A percentile compares a stretch with the other conserved stretches of the same genome.
Conservation (phyloP, 495 filamentous ascomycete genomes). For the Penicillium steckii region DNA sequence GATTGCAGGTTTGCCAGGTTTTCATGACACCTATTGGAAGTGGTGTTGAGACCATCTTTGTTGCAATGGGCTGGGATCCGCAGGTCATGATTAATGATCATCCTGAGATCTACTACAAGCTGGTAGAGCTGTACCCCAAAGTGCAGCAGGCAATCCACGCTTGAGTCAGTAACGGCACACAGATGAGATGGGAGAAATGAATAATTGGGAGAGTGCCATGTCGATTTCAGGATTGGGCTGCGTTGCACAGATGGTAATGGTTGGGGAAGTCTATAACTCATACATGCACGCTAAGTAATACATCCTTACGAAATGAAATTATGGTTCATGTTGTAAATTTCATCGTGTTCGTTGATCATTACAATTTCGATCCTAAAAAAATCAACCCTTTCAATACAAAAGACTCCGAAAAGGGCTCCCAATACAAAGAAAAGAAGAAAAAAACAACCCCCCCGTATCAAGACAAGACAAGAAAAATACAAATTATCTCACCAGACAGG, state of each 20-base stretch:
- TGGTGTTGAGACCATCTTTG: constrained; percentile 76
- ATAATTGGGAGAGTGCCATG: no score
- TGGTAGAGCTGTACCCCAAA: constrained; percentile 78
- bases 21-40: constrained; percentile 75
- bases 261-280: no score
- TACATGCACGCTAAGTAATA: not conserved
- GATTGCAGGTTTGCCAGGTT: constrained; percentile 82
- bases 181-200: no score
- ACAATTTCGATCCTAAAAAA: constrained; percentile 8
- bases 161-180: no score
- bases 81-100: constrained; percentile 81
- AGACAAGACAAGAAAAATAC: not conserved
- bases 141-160: constrained; percentile 72
- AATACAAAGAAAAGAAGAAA: constrained; percentile 4
- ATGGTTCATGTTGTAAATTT: not conserved
- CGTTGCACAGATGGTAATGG: no score
- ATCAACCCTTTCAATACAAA: not conserved
- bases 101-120: constrained; percentile 71
- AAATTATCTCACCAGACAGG: not conserved
- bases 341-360: constrained; percentile 23
- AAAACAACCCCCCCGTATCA: not conserved
- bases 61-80: constrained; percentile 85
- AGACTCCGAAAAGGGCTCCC: constrained; percentile 11
- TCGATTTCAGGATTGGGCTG: no score
- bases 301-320: not conserved